A percentile compares a stretch with the other conserved stretches of the same genome.
Conservation (phyloP, 2,329 filamentous ascomycete species). For the Aureobasidium sp. region DNA sequence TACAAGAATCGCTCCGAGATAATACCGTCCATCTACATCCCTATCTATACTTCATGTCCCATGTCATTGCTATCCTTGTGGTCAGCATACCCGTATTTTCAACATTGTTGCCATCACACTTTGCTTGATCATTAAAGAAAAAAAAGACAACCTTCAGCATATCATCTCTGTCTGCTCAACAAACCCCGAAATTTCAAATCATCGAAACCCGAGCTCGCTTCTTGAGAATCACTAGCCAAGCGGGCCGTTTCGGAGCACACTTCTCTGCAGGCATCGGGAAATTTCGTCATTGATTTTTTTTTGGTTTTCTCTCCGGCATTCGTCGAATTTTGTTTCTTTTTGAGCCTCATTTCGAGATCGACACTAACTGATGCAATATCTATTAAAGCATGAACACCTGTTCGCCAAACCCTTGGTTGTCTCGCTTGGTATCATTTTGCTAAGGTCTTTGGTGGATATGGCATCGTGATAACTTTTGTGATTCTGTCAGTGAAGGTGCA, state of each 20-base stretch:
- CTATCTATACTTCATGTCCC: not conserved
- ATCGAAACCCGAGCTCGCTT: not conserved
- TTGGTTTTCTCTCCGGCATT: no score
- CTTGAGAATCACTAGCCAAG: not conserved
- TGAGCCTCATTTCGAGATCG: not conserved
- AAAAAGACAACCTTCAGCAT: no score
- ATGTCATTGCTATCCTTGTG: not conserved
- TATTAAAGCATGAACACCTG: not conserved
- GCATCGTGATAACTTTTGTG: no score
- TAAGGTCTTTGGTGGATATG: no score
- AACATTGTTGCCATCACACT: not conserved
- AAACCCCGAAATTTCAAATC: not conserved
- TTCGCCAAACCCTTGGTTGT: not conserved
- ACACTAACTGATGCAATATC: no score
- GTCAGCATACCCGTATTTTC: not conserved
- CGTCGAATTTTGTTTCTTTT: no score
- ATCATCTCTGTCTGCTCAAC: no score
- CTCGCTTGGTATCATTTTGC: not conserved
- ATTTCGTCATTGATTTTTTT: constrained; percentile 5
- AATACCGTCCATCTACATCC: not conserved
- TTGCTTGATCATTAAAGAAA: not conserved
- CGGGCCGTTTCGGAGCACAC: constrained; percentile 9
- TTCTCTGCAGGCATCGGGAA: not conserved
- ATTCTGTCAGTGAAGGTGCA: no score
- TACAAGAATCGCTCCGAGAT: constrained; percentile 5